Conservation (phyloP, 805 yeast species). For the Ogataea ramenticola region DNA sequence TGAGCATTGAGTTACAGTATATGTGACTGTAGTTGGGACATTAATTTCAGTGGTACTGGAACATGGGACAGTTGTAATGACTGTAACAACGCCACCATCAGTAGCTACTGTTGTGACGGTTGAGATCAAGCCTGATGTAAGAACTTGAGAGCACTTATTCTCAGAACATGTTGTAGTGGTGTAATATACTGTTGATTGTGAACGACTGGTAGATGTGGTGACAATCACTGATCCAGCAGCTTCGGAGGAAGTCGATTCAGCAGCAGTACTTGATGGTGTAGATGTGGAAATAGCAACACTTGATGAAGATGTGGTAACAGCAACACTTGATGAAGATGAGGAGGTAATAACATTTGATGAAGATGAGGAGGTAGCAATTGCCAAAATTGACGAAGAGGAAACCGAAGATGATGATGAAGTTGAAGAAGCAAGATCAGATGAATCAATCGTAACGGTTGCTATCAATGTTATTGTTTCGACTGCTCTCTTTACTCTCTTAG, state of each 20-base stretch:
- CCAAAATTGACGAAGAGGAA: not conserved
- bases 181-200: conserved; percentile 1
- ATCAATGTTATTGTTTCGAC: not conserved
- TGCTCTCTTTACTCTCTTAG: not conserved
- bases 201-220: not conserved
- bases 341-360: conserved; percentile 2
- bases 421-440: not conserved
- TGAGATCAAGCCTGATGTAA: conserved; percentile 38
- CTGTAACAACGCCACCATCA: not conserved
- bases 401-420: not conserved
- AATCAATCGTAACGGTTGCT: not conserved
- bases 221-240: no score
- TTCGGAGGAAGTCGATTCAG: not conserved
- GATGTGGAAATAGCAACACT: not conserved
- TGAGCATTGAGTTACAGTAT: not conserved
- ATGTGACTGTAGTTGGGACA: not conserved
- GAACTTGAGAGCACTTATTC: conserved; percentile 47
- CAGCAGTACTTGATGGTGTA: not conserved
- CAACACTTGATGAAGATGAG: not conserved
- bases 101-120: not conserved
- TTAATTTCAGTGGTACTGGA: not conserved
- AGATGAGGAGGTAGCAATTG: not conserved
- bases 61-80: conserved; percentile 1
- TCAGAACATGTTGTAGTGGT: conserved; percentile 28
- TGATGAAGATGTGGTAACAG: not conserved